Conservation (phyloP, 2,329 filamentous ascomycete genomes). For the Aspergillus felis region DNA sequence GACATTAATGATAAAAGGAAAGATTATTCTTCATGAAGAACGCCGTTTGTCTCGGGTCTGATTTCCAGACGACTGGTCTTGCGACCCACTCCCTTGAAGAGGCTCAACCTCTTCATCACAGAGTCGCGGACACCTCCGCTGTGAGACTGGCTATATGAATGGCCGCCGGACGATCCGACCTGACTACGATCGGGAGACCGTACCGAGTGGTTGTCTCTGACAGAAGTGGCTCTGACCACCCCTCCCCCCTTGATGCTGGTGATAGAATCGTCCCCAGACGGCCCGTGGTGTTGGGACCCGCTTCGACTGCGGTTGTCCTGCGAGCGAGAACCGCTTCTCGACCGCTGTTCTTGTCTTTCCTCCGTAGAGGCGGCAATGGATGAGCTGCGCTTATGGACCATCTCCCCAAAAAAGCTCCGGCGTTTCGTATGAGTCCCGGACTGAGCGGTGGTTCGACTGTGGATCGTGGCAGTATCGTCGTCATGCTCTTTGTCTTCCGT, state of each 20-base stretch:
- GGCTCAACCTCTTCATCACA: conserved; percentile 73
- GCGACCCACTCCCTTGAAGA: conserved; percentile 67
- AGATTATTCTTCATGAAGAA: conserved; percentile 35
- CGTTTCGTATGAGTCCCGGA: conserved; percentile 36
- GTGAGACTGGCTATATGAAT: conserved; percentile 28
- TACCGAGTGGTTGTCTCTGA: neutral
- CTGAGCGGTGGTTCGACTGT: conserved; percentile 34
- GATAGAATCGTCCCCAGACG: conserved; percentile 13
- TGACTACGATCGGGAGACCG: conserved; percentile 12
- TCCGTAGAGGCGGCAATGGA: conserved; percentile 23
- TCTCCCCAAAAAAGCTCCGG: conserved; percentile 39
- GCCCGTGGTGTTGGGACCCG: conserved; percentile 24
- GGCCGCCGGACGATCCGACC: conserved; percentile 33
- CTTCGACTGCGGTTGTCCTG: conserved; percentile 28
- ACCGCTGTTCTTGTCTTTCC: conserved; percentile 21
- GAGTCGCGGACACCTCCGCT: conserved; percentile 50
- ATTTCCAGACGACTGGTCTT: conserved; percentile 59
- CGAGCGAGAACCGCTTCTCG: conserved; percentile 21
- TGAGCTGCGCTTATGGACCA: conserved; percentile 29
- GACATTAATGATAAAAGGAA: conserved; percentile 15
- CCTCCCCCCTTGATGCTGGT: conserved; percentile 1
- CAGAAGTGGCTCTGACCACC: neutral
- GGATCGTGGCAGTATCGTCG: conserved; percentile 35
- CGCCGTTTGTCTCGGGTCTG: conserved; percentile 24
- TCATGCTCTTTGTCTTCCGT: conserved; percentile 22